Percentiles rank a stretch among this genome's conserved stretches.
Evolutionary conservation across 140 eudicot species (phyloP).

Genomic region (Ambrosia hybrid): DNA sequence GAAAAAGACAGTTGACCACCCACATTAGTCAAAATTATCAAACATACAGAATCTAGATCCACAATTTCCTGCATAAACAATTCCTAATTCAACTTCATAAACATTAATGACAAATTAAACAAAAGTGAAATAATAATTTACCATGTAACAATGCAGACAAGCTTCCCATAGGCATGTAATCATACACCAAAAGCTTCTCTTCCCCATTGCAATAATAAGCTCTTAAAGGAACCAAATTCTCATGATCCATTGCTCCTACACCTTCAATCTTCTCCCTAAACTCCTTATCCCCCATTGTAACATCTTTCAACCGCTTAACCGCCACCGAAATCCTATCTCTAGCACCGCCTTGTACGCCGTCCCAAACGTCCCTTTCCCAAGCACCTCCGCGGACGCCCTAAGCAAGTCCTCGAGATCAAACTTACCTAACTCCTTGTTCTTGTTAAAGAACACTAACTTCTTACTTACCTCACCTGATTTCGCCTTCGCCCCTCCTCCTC

Average conservation of each 20-base stretch:
- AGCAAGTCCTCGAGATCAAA: slow-evolving; percentile 80
- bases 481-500: slow-evolving; percentile 35
- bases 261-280: slow-evolving; percentile 69
- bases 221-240: slow-evolving; percentile 70
- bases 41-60: slow-evolving; percentile 24
- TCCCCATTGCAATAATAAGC: slow-evolving; percentile 73
- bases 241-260: slow-evolving; percentile 70
- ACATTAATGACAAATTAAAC: slow-evolving; percentile 2
- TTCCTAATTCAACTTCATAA: not conserved
- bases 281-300: slow-evolving; percentile 59
- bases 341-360: slow-evolving; percentile 84
- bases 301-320: slow-evolving; percentile 84
- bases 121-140: slow-evolving; percentile 26
- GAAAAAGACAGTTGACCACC: slow-evolving; percentile 41
- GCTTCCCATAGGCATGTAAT: slow-evolving; percentile 93
- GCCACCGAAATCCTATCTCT: slow-evolving; percentile 73
- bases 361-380: slow-evolving; percentile 90
- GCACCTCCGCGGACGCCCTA: slow-evolving; percentile 85
- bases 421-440: slow-evolving; percentile 30
- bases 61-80: slow-evolving; percentile 9
- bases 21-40: slow-evolving; percentile 19
- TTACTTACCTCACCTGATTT: slow-evolving; percentile 42
- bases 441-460: slow-evolving; percentile 58
- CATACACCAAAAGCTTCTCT: slow-evolving; percentile 82
- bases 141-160: slow-evolving; percentile 96